These are phyloP conservation scores for Boletus subcaerulescens DNA, from an alignment of 768 basidiomycete genomes.

Conservation along the genomic window DNA sequence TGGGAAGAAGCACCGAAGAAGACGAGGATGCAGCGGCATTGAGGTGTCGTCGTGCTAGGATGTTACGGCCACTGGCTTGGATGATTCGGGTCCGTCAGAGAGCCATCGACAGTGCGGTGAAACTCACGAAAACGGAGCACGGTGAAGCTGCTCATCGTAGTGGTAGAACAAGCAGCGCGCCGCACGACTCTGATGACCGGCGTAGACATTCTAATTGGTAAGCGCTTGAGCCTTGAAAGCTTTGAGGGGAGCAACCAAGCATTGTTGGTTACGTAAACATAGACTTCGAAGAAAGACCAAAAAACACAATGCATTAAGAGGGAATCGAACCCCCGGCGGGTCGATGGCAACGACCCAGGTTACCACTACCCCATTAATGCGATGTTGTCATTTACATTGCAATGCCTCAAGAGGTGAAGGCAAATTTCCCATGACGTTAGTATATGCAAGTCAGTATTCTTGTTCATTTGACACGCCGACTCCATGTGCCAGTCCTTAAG, in stretches of 20 bases:
- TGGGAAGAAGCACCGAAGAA: not conserved
- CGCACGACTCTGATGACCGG: not conserved
- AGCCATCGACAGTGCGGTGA: not conserved
- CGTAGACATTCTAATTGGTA: not conserved
- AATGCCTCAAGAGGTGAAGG: too few species aligned
- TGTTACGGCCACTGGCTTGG: conserved; percentile 1
- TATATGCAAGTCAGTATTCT: too few species aligned
- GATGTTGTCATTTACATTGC: conserved; percentile 11
- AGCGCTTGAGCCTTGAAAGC: too few species aligned
- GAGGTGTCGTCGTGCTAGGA: conserved; percentile 2
- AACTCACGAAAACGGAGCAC: conserved; percentile 15
- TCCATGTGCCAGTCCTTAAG: too few species aligned
- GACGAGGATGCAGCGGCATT: conserved; percentile 1
- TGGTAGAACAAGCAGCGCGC: not conserved
- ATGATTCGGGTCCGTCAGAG: not conserved
- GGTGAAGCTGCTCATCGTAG: not conserved
- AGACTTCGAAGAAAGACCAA: not conserved
- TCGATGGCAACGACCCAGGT: conserved; percentile 72
- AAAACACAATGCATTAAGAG: conserved; percentile 17
- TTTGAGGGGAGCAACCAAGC: too few species aligned
- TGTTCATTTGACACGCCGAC: too few species aligned
- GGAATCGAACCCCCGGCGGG: conserved; percentile 87
- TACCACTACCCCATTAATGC: conserved; percentile 66
- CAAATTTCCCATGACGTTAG: too few species aligned
- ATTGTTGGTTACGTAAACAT: too few species aligned